phyloP scores from a whole-genome alignment of 768 basidiomycete species.

The Phylloporus scabripes region DNA sequence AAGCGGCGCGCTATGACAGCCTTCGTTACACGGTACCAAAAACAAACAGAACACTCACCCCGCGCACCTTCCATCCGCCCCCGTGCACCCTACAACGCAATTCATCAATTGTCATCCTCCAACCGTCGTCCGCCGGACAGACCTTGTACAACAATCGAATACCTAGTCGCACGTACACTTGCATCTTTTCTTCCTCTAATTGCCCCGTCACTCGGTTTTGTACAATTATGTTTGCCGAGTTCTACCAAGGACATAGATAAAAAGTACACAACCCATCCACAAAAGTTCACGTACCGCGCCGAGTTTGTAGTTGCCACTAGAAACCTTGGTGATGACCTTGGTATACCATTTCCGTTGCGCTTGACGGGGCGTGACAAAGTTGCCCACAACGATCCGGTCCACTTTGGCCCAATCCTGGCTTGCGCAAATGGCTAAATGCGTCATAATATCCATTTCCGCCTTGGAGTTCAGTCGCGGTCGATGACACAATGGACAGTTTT shows the following conservation, averaged over 20 bases:
- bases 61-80: constrained; percentile 84
- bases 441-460: constrained; percentile 91
- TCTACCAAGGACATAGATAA: constrained; percentile 38
- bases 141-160: constrained; percentile 90
- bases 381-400: constrained; percentile 84
- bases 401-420: constrained; percentile 89
- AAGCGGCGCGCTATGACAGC: constrained; percentile 39
- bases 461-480: constrained; percentile 79
- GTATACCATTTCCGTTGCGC: constrained; percentile 98
- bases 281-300: constrained; percentile 62
- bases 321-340: constrained; percentile 81
- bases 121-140: constrained; percentile 6
- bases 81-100: constrained; percentile 57
- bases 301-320: constrained; percentile 80
- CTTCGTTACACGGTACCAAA: neutral
- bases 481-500: constrained; percentile 91
- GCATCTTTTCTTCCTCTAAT: constrained; percentile 97
- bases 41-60: constrained; percentile 42
- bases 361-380: constrained; percentile 91
- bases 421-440: constrained; percentile 95
- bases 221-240: constrained; percentile 97
- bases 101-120: neutral
- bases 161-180: constrained; percentile 86
- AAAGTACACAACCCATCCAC: neutral
- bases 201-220: constrained; percentile 91